phyloP scores from a whole-genome alignment of 2,329 filamentous ascomycete species.

The Mariannaea elegans region DNA sequence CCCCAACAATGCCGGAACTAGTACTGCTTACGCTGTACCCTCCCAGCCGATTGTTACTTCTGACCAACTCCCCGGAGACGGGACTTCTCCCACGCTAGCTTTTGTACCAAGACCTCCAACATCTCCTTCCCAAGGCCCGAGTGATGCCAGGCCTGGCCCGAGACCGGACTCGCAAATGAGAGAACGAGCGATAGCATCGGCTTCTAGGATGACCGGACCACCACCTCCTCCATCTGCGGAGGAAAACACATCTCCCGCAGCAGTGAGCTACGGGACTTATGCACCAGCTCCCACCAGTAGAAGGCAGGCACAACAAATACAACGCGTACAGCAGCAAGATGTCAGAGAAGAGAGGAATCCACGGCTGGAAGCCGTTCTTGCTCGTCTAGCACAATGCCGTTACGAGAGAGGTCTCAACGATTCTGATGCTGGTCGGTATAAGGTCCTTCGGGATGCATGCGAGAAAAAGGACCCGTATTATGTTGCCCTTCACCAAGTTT shows the following conservation, averaged over 20 bases:
- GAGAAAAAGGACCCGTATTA: constrained; percentile 67
- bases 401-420: constrained; percentile 32
- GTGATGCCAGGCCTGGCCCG: background rate
- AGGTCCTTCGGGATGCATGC: constrained; percentile 67
- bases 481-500: constrained; percentile 71
- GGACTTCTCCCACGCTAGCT: background rate
- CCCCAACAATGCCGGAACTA: constrained; percentile 38
- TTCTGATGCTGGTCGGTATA: constrained; percentile 57
- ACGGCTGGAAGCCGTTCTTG: constrained; percentile 22
- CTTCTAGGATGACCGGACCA: background rate
- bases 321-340: constrained; percentile 16
- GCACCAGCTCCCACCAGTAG: background rate
- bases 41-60: constrained; percentile 14
- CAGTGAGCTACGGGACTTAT: background rate
- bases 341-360: background rate
- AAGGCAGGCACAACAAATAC: constrained; percentile 27
- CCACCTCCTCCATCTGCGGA: background rate
- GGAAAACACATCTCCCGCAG: background rate
- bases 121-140: background rate
- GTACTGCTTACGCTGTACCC: constrained; percentile 18
- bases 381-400: constrained; percentile 34
- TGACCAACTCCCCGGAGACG: constrained; percentile 22
- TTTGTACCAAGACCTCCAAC: background rate
- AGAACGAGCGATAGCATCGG: constrained; percentile 5
- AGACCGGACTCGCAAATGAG: background rate